Evolutionary conservation across 495 filamentous ascomycete genomes (phyloP).

Genomic region (Hypoxylon subgilvum): DNA sequence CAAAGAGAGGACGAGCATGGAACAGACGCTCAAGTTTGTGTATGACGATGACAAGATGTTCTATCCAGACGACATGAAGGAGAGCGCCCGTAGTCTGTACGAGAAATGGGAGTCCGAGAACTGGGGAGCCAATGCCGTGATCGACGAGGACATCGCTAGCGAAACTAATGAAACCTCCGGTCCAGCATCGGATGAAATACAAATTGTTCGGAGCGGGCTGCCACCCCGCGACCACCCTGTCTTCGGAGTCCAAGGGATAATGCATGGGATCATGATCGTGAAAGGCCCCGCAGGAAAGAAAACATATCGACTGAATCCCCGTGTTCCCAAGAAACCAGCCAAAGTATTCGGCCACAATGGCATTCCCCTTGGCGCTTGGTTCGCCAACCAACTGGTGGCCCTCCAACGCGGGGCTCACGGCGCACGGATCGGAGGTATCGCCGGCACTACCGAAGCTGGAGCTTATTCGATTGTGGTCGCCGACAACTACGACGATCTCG

Average conservation of each 20-base stretch:
- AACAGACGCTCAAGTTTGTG: background rate
- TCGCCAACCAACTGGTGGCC: slow-evolving; percentile 54
- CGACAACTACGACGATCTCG: slow-evolving; percentile 50
- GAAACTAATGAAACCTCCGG: background rate
- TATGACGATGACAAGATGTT: background rate
- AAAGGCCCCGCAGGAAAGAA: slow-evolving; percentile 8
- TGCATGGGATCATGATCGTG: slow-evolving; percentile 46
- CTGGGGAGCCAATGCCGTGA: slow-evolving; percentile 28
- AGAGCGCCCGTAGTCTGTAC: background rate
- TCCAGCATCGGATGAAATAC: background rate
- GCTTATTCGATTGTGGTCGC: slow-evolving; percentile 55
- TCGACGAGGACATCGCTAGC: slow-evolving; percentile 8
- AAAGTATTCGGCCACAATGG: slow-evolving; percentile 55
- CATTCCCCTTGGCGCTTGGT: slow-evolving; percentile 57
- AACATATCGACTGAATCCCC: slow-evolving; percentile 40
- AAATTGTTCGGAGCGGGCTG: slow-evolving; percentile 5
- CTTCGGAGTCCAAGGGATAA: slow-evolving; percentile 44
- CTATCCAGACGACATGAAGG: slow-evolving; percentile 16
- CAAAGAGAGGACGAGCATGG: background rate
- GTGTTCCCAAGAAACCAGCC: slow-evolving; percentile 19
- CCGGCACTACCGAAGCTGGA: slow-evolving; percentile 45
- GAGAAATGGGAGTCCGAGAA: slow-evolving; percentile 23
- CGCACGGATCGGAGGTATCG: slow-evolving; percentile 51
- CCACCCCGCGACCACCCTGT: slow-evolving; percentile 39
- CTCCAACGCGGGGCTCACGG: slow-evolving; percentile 60